phyloP scores from a whole-genome alignment of 495 filamentous ascomycete species.

The Daldinia vernicosa region DNA sequence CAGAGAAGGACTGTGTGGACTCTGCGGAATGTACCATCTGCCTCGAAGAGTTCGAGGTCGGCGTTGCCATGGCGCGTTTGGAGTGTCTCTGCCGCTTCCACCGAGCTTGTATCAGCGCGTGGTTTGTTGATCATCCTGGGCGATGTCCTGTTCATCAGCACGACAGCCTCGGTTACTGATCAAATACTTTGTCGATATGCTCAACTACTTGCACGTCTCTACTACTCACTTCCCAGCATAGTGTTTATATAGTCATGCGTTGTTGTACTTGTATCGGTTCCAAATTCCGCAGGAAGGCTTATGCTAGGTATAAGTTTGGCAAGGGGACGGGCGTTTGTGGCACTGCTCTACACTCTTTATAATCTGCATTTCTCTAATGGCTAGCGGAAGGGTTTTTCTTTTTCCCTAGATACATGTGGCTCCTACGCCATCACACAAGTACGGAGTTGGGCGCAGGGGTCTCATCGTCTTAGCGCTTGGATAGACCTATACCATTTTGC shows the following conservation, averaged over 20 bases:
- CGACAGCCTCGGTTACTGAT: slow-evolving; percentile 57
- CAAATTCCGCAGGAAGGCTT: neutral
- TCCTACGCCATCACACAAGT: slow-evolving; percentile 28
- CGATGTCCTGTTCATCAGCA: slow-evolving; percentile 66
- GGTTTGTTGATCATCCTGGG: slow-evolving; percentile 62
- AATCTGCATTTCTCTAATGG: slow-evolving; percentile 23
- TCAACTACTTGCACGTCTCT: neutral
- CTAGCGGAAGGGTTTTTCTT: slow-evolving; percentile 4
- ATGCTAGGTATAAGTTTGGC: slow-evolving; percentile 1
- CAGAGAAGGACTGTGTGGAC: slow-evolving; percentile 89
- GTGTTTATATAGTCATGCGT: slow-evolving; percentile 2
- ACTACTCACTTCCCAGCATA: neutral
- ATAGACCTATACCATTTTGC: slow-evolving; percentile 35
- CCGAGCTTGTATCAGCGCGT: slow-evolving; percentile 67
- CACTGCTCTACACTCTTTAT: slow-evolving; percentile 28
- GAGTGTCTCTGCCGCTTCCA: slow-evolving; percentile 97
- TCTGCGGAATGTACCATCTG: slow-evolving; percentile 93
- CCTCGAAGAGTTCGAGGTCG: slow-evolving; percentile 92
- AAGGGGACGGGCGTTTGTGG: slow-evolving; percentile 2
- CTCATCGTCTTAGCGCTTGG: slow-evolving; percentile 18
- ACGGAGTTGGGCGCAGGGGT: slow-evolving; percentile 29
- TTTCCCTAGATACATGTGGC: slow-evolving; percentile 22
- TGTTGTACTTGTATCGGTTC: slow-evolving; percentile 6
- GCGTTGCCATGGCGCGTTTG: slow-evolving; percentile 80
- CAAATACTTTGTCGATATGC: neutral